phyloP scores from a whole-genome alignment of 805 yeast species.

The Wickerhamomyces bovis region DNA sequence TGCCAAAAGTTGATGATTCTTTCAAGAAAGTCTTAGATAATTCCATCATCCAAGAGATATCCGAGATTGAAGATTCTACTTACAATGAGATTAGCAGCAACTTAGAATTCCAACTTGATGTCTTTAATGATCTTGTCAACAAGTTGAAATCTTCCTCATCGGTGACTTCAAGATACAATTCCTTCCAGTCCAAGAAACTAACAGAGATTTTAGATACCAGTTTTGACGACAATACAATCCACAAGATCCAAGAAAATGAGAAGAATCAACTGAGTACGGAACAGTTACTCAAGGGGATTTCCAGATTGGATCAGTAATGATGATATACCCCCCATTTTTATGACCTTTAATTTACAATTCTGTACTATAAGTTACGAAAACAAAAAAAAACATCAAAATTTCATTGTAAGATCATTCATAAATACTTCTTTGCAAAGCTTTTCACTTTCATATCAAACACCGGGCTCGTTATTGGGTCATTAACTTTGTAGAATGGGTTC shows the following conservation, averaged over 20 bases:
- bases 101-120: conserved; percentile 18
- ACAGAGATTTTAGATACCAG: conserved; percentile 38
- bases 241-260: conserved; percentile 12
- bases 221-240: conserved; percentile 36
- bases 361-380: not conserved
- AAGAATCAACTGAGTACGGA: conserved; percentile 26
- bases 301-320: conserved; percentile 19
- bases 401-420: conserved; percentile 29
- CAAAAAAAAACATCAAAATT: conserved; percentile 4
- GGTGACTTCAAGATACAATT: conserved; percentile 21
- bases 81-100: conserved; percentile 9
- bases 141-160: conserved; percentile 18
- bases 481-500: conserved; percentile 79
- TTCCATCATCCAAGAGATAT: conserved; percentile 13
- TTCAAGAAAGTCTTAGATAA: conserved; percentile 20
- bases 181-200: conserved; percentile 36
- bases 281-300: conserved; percentile 30
- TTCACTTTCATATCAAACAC: conserved; percentile 73
- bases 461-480: conserved; percentile 67
- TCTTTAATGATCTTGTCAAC: conserved; percentile 16
- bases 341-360: not conserved
- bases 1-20: conserved; percentile 11
- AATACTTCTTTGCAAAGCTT: conserved; percentile 66
- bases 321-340: not conserved
- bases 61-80: conserved; percentile 9